phyloP scores from a whole-genome alignment of 2,329 filamentous ascomycete genomes.

The Epichloe sibirici region DNA sequence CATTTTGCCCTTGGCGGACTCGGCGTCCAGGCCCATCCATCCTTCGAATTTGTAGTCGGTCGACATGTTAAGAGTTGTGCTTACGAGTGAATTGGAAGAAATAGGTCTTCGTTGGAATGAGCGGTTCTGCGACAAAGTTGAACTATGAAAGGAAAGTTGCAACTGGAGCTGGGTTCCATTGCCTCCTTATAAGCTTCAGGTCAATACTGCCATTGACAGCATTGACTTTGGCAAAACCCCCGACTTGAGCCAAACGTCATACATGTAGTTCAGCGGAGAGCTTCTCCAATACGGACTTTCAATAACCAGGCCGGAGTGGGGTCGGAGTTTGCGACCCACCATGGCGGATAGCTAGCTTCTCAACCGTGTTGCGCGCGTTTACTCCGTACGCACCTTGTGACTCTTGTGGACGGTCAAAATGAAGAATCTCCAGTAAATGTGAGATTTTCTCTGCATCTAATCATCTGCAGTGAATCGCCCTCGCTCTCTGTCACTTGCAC shows the following conservation, averaged over 20 bases:
- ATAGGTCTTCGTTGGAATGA: background rate
- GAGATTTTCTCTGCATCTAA: too few species aligned
- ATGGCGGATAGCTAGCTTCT: too few species aligned
- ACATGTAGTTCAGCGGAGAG: background rate
- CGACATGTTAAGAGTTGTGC: slow-evolving; percentile 7
- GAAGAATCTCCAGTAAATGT: too few species aligned
- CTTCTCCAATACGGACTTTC: too few species aligned
- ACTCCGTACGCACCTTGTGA: too few species aligned
- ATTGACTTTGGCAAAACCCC: background rate
- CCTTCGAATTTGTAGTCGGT: slow-evolving; percentile 36
- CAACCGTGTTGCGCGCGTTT: too few species aligned
- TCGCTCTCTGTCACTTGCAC: too few species aligned
- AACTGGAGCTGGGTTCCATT: background rate
- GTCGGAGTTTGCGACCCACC: too few species aligned
- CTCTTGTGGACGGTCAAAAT: too few species aligned
- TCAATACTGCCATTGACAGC: background rate
- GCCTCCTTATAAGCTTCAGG: background rate
- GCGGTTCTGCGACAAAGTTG: background rate
- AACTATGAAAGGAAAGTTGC: too few species aligned
- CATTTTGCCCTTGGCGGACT: slow-evolving; percentile 38
- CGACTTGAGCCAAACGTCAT: background rate
- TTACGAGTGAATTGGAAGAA: background rate
- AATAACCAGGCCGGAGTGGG: too few species aligned
- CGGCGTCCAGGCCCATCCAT: slow-evolving; percentile 33
- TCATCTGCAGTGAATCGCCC: too few species aligned